phyloP scores from a whole-genome alignment of 768 basidiomycete species.

The Filobasidium wieringae region DNA sequence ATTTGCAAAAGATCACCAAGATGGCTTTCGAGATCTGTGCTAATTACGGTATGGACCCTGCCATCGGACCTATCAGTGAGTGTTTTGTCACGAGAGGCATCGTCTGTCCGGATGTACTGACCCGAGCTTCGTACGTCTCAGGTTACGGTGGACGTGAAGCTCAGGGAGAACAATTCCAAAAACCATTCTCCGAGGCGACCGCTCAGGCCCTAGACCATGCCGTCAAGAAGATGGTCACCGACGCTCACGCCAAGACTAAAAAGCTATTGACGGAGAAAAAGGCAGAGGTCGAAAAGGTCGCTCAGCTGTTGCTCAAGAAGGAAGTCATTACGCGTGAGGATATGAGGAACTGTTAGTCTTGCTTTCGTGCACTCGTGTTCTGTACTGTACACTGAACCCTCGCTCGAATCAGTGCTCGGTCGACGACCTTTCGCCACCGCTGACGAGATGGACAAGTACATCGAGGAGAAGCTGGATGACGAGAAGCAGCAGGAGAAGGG shows the following conservation, averaged over 20 bases:
- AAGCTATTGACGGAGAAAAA: constrained; percentile 67
- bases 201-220: constrained; percentile 78
- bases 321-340: constrained; percentile 85
- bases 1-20: constrained; percentile 91
- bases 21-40: constrained; percentile 90
- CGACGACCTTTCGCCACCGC: constrained; percentile 24
- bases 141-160: constrained; percentile 73
- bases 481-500: constrained; percentile 13
- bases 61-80: constrained; percentile 73
- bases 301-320: constrained; percentile 76
- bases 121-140: constrained; percentile 30
- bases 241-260: constrained; percentile 72
- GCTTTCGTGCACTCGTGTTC: background rate
- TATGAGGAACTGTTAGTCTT: constrained; percentile 20
- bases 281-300: constrained; percentile 86
- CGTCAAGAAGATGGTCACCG: constrained; percentile 90
- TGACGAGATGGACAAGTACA: constrained; percentile 95
- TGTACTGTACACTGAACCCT: background rate
- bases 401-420: constrained; percentile 20
- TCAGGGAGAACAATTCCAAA: constrained; percentile 77
- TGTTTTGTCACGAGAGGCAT: background rate
- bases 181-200: constrained; percentile 96
- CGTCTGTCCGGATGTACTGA: background rate
- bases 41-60: constrained; percentile 92
- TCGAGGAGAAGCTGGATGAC: constrained; percentile 47